Conservation (phyloP, 495 filamentous ascomycete species). For the Penicillium ochrochloron region DNA sequence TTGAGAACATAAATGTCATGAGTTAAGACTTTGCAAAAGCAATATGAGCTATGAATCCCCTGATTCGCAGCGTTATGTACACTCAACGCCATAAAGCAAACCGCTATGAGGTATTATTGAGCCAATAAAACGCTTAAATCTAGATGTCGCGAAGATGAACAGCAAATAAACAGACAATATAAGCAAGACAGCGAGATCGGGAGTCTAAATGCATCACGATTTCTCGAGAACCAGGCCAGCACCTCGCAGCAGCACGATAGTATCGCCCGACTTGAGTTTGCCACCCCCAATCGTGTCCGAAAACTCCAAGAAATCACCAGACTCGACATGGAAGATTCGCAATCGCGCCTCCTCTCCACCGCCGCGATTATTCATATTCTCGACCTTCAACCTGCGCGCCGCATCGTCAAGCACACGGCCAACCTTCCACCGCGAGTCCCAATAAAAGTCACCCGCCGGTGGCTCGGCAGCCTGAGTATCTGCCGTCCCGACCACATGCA, state of each 20-base stretch:
- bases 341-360: constrained; percentile 77
- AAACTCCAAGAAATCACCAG: constrained; percentile 83
- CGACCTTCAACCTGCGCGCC: constrained; percentile 76
- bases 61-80: background rate
- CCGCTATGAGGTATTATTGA: constrained; percentile 6
- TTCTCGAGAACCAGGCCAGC: constrained; percentile 65
- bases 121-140: constrained; percentile 7
- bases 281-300: constrained; percentile 73
- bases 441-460: constrained; percentile 81
- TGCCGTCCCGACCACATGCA: constrained; percentile 76
- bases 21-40: background rate
- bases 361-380: constrained; percentile 87
- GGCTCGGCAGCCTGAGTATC: constrained; percentile 80
- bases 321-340: constrained; percentile 90
- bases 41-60: background rate
- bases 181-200: background rate
- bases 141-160: constrained; percentile 18
- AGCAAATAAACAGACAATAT: constrained; percentile 11
- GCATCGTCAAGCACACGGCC: constrained; percentile 87
- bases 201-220: constrained; percentile 24
- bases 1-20: constrained; percentile 11
- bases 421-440: constrained; percentile 82
- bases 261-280: constrained; percentile 76
- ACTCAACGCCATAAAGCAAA: background rate
- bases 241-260: constrained; percentile 84